A percentile compares a stretch with the other conserved stretches of the same genome.
Evolutionary conservation across 2,329 filamentous ascomycete genomes (phyloP).

Genomic region (Aspergillus oerlinghausenensis): DNA sequence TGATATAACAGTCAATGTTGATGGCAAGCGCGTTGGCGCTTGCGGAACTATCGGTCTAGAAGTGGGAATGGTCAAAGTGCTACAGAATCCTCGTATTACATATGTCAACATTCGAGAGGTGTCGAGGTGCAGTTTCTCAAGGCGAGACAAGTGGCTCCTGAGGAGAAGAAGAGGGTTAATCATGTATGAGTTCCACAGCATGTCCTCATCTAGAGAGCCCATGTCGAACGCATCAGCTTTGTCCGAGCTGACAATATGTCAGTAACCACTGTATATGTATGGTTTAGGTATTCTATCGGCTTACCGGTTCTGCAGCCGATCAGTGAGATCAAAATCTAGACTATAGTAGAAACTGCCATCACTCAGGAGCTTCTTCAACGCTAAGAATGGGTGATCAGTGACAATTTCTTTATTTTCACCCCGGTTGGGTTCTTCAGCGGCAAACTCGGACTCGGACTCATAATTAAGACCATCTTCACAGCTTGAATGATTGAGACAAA

Average conservation of each 20-base stretch:
- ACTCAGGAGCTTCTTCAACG: slow-evolving; percentile 84
- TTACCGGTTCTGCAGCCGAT: slow-evolving; percentile 82
- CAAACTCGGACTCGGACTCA: slow-evolving; percentile 50
- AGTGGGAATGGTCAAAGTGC: slow-evolving; percentile 79
- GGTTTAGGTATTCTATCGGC: slow-evolving; percentile 9
- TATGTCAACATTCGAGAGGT: slow-evolving; percentile 82
- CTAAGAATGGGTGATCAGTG: slow-evolving; percentile 82
- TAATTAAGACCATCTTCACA: slow-evolving; percentile 72
- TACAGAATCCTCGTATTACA: slow-evolving; percentile 87
- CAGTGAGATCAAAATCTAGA: slow-evolving; percentile 95
- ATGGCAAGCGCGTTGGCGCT: slow-evolving; percentile 67
- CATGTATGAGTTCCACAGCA: slow-evolving; percentile 98
- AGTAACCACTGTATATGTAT: slow-evolving; percentile 13
- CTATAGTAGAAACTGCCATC: slow-evolving; percentile 98
- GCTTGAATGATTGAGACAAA: slow-evolving; percentile 80
- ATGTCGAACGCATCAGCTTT: slow-evolving; percentile 80
- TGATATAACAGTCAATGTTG: slow-evolving; percentile 83
- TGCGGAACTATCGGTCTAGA: slow-evolving; percentile 66
- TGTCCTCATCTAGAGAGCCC: slow-evolving; percentile 86
- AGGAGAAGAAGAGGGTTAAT: slow-evolving; percentile 89
- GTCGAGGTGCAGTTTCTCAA: slow-evolving; percentile 77
- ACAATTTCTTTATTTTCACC: slow-evolving; percentile 63
- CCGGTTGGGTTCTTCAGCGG: slow-evolving; percentile 51
- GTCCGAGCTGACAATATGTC: slow-evolving; percentile 52
- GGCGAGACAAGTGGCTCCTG: slow-evolving; percentile 69